Percentiles rank a stretch among this genome's conserved stretches.
Conservation (phyloP, 768 basidiomycete genomes). For the Tulasnella sp. region DNA sequence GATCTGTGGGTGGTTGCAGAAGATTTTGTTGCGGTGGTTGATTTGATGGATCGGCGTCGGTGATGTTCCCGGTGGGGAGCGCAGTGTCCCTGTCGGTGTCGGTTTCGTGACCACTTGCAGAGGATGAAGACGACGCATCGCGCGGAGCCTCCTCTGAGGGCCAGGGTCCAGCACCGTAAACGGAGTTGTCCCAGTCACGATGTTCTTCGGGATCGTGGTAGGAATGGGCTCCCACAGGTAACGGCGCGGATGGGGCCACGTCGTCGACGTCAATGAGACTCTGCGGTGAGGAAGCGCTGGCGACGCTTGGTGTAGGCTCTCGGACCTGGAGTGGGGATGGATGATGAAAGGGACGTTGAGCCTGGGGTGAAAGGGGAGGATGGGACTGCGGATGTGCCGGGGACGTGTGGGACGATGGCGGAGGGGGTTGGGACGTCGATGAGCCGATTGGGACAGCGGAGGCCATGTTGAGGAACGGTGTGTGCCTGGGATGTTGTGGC, state of each 20-base stretch:
- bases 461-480: constrained; percentile 1
- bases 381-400: not conserved
- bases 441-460: not conserved
- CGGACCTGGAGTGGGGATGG: not conserved
- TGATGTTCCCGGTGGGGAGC: not conserved
- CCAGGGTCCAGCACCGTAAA: too few species aligned
- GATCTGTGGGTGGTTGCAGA: not conserved
- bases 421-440: constrained; percentile 9
- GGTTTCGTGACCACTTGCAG: constrained; percentile 7
- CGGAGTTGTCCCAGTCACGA: not conserved
- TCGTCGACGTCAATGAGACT: not conserved
- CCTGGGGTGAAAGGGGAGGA: not conserved
- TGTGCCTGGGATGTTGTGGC: not conserved
- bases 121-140: constrained; percentile 5
- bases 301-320: not conserved
- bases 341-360: not conserved
- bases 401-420: not conserved
- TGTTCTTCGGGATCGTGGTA: not conserved
- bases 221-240: not conserved
- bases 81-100: not conserved
- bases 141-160: too few species aligned
- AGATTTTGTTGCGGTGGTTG: not conserved
- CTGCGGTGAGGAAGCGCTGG: not conserved
- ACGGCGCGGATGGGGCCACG: not conserved
- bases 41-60: not conserved